These are phyloP conservation scores for Syzygium grande DNA, from an alignment of 345 rosid species.

Conservation along the genomic window DNA sequence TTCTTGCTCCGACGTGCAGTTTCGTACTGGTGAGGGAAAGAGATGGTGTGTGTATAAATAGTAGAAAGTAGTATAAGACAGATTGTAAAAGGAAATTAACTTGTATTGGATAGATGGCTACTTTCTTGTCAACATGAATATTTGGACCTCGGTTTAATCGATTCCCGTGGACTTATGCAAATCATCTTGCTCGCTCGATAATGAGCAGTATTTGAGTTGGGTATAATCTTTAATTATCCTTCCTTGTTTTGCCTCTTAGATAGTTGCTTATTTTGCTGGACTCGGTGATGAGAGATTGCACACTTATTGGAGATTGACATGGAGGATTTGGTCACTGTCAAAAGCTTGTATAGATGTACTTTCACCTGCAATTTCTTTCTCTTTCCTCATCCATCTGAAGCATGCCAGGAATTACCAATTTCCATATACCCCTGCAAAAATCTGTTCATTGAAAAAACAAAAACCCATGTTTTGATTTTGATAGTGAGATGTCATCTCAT, in stretches of 20 bases:
- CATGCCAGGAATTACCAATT: neutral
- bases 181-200: neutral
- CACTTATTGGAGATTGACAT: neutral
- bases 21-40: neutral
- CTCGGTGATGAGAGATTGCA: neutral
- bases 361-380: neutral
- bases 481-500: neutral
- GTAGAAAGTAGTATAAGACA: neutral
- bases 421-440: neutral
- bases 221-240: neutral
- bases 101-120: neutral
- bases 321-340: neutral
- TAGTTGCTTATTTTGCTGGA: neutral
- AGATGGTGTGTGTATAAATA: neutral
- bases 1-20: neutral
- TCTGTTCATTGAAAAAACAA: neutral
- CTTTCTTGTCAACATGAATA: neutral
- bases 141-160: neutral
- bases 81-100: neutral
- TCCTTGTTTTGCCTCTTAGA: neutral
- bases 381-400: neutral
- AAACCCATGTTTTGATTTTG: neutral
- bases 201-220: neutral
- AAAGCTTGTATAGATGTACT: neutral
- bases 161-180: neutral